phyloP scores from a whole-genome alignment of 2,329 filamentous ascomycete genomes.

The Beauveria caledonica region DNA sequence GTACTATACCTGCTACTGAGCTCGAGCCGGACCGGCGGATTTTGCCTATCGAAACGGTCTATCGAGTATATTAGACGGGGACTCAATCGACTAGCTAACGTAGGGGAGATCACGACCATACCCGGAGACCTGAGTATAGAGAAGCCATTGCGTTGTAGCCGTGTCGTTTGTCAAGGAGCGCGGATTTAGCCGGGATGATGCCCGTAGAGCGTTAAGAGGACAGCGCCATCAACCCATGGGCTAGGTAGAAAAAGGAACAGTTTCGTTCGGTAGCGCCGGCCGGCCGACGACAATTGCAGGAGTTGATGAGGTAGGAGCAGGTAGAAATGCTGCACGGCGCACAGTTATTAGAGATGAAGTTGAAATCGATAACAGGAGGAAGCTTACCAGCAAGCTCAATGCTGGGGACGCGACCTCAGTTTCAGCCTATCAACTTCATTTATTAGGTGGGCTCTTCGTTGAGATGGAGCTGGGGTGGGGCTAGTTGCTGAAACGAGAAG shows the following conservation, averaged over 20 bases:
- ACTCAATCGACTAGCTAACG: background rate
- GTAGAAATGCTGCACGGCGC: background rate
- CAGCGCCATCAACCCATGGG: background rate
- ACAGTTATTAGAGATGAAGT: background rate
- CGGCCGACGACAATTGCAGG: background rate
- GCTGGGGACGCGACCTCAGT: background rate
- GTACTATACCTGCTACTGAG: background rate
- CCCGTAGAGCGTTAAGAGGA: background rate
- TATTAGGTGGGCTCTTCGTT: too few relatives aligned
- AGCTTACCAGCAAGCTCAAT: background rate
- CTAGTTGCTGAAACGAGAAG: too few relatives aligned
- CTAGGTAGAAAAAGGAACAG: background rate
- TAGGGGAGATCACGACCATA: background rate
- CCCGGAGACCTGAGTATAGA: conserved; percentile 1
- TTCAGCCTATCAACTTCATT: background rate
- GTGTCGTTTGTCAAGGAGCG: background rate
- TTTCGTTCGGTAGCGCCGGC: too few relatives aligned
- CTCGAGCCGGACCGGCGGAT: background rate
- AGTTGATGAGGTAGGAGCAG: background rate
- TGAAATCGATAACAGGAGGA: background rate
- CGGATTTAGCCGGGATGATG: background rate
- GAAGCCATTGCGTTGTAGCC: background rate
- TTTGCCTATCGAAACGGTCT: background rate
- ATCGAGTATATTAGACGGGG: background rate
- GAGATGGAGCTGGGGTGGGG: too few relatives aligned